Base-by-base conservation (phyloP, 1,284 basidiomycete genomes). In the Malassezia restricta region DNA sequence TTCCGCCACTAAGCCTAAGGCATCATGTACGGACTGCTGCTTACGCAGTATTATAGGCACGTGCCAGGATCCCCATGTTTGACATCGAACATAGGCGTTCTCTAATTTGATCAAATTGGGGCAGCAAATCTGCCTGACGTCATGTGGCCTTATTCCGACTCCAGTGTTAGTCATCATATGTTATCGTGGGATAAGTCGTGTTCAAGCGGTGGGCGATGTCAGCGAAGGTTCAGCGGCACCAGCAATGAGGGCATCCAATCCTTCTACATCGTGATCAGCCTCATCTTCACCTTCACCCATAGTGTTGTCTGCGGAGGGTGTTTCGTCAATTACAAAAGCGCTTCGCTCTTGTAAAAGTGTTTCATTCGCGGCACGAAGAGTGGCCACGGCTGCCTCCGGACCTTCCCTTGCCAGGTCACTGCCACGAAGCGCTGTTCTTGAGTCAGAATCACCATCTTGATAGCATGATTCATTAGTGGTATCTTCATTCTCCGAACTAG, bases 271-370 rank as follows among this genome's bases (percentile, higher is more conserved):
- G 17, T 24, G 12, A n/a, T 2, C 39, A 15, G 9, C 39, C 0
- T 57, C 59, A 11, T 63, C 60, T 9, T 62, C 63, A 1, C 54
- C 54, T 20, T 65, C 54, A 1, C 40, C 52, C 9, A 32, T 52
- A 4, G 51, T 59, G 4, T 59, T 58, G 12, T 57, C 61, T 17
- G 28, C 50, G 15, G 39, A 17, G 12, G 56, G 57, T 1, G 64
- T 62, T 39, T 65, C 65, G 32, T 67, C 65, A n/a, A 67, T 67
- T 8, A 67, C 56, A 55, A 67, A 67, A 3, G 62, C 61, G 12
- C 55, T 54, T 15, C 65, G 57, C 29, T 67, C 63, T 33, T 65
- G 62, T 33, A 59, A 41, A 8, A 67, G 47, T 7, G 65, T 58
- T 35, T 62, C 63, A 40, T 65, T 61, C 6, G 65, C 65, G 1